Conservation (phyloP, 2,329 filamentous ascomycete species). For the Alternaria sp. region DNA sequence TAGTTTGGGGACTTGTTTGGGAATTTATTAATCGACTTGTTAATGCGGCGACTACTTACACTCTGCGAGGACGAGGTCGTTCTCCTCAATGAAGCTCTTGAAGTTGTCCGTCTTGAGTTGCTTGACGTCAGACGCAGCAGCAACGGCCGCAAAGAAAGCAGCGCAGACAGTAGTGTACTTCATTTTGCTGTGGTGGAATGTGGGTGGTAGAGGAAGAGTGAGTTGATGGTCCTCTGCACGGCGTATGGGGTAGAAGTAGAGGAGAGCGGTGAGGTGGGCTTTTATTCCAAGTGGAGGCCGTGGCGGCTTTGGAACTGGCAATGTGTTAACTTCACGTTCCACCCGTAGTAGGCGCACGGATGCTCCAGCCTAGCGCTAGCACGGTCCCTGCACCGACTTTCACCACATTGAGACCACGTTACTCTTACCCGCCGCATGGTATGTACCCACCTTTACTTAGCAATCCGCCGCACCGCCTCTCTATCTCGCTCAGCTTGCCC, state of each 20-base stretch:
- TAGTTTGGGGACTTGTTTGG: conserved; percentile 40
- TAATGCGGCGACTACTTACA: conserved; percentile 68
- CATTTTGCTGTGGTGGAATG: conserved; percentile 37
- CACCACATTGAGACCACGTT: conserved; percentile 37
- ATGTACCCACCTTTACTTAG: conserved; percentile 6
- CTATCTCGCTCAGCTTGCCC: not conserved
- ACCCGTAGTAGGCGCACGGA: conserved; percentile 1
- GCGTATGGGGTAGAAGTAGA: conserved; percentile 25
- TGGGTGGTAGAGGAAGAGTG: conserved; percentile 14
- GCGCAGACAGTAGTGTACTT: conserved; percentile 51
- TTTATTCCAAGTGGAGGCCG: conserved; percentile 33
- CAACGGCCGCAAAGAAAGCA: conserved; percentile 64
- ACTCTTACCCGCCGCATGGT: conserved; percentile 14
- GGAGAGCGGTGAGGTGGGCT: conserved; percentile 25
- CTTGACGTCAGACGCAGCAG: conserved; percentile 79
- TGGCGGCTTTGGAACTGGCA: conserved; percentile 22
- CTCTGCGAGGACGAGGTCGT: conserved; percentile 92
- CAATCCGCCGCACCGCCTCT: conserved; percentile 13
- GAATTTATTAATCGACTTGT: not conserved
- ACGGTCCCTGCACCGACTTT: conserved; percentile 12
- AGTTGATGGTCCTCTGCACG: conserved; percentile 29
- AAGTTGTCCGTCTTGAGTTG: conserved; percentile 89
- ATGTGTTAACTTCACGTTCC: too few relatives aligned
- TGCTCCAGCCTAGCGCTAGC: conserved; percentile 7
- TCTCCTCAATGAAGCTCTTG: conserved; percentile 81